Conservation (phyloP, 169 alveolate species). For the Plasmodium chabaudi region DNA sequence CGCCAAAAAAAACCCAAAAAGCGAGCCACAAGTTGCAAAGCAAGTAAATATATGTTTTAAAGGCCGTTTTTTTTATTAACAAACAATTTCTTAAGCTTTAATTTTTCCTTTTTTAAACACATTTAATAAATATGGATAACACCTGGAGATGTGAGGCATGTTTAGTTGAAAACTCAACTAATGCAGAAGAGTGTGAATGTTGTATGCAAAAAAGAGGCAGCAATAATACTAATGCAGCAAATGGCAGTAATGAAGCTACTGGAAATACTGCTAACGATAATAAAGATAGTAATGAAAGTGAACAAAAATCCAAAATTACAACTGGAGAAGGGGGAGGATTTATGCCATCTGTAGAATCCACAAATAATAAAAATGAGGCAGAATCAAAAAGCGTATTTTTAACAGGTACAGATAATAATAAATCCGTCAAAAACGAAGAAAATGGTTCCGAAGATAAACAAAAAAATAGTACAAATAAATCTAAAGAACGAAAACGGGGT, state of each 20-base stretch:
- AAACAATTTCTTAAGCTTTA: no score
- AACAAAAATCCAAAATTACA: neutral
- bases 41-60: no score
- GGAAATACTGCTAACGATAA: neutral
- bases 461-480: constrained; percentile 12
- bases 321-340: constrained; percentile 40
- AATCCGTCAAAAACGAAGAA: constrained; percentile 1
- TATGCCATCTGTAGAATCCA: constrained; percentile 43
- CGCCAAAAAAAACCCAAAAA: no score
- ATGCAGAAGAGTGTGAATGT: constrained; percentile 44
- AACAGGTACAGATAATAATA: constrained; percentile 17
- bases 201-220: constrained; percentile 53
- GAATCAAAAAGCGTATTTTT: constrained; percentile 36
- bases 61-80: no score
- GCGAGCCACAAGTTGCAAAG: no score
- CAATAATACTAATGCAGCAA: neutral
- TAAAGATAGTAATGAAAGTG: constrained; percentile 8
- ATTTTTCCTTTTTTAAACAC: neutral
- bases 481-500: constrained; percentile 13
- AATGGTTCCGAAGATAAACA: constrained; percentile 8
- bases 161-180: constrained; percentile 42
- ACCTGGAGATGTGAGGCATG: constrained; percentile 63
- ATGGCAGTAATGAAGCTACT: neutral
- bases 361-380: neutral
- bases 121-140: constrained; percentile 29